phyloP scores from a whole-genome alignment of 306 rosid genomes.

The Gillenia trifoliata region DNA sequence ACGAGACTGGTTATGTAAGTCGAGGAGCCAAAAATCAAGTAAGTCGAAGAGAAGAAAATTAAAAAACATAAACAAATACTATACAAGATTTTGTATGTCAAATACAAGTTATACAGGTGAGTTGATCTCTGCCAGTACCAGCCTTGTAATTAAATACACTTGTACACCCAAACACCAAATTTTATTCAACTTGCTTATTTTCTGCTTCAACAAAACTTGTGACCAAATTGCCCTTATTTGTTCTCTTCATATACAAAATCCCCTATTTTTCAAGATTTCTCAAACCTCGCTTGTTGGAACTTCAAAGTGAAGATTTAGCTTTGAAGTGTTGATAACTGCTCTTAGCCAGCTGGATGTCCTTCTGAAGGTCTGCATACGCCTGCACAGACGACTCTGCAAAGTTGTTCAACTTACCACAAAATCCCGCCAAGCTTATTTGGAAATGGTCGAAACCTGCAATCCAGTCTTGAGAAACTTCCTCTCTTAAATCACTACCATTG shows the following conservation, averaged over 20 bases:
- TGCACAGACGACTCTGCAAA: constrained; percentile 59
- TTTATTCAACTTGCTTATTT: constrained; percentile 3
- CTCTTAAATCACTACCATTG: constrained; percentile 38
- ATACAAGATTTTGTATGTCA: too few species aligned
- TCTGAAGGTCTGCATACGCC: constrained; percentile 49
- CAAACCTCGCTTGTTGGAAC: background rate
- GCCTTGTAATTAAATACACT: too few species aligned
- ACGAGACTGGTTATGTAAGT: too few species aligned
- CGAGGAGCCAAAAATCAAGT: too few species aligned
- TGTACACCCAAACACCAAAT: constrained; percentile 14
- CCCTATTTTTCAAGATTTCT: constrained; percentile 9
- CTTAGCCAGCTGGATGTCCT: constrained; percentile 38
- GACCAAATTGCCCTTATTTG: constrained; percentile 18
- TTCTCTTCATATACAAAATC: constrained; percentile 36
- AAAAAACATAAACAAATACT: too few species aligned
- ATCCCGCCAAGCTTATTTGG: constrained; percentile 47
- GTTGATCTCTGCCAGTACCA: too few species aligned
- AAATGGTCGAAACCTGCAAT: constrained; percentile 55
- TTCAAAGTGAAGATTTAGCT: constrained; percentile 32
- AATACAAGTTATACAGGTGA: too few species aligned
- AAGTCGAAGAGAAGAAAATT: too few species aligned
- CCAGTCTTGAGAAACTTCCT: constrained; percentile 51
- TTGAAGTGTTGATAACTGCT: constrained; percentile 17
- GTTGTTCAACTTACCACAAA: constrained; percentile 43
- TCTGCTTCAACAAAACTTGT: too few species aligned